Evolutionary conservation across 305 asterid species (phyloP), one percentile per base, ranked within the genome.

Genomic region (Fraxinus albicans): DNA sequence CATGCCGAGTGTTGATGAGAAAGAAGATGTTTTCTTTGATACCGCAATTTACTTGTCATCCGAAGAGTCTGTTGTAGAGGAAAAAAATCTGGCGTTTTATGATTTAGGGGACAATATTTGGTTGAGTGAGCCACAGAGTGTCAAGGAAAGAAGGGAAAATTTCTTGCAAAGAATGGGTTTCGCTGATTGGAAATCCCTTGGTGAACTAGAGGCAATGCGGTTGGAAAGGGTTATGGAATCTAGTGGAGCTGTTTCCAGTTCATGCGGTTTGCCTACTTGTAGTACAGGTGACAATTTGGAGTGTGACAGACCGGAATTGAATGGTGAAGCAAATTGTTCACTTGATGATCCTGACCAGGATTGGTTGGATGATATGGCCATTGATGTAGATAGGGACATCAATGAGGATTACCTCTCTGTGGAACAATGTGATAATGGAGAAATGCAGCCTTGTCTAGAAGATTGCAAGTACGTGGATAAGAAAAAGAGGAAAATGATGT

Each of bases 1-100:
- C 53, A 93, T 94, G 96, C 88, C 12, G 90, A 83, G 81, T 35
- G 60, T 78, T 82, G 84, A 82, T 80, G 91, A 83, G 82, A 88
- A 79, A 53, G 92, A 89, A 31, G 98, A 92, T 82, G 79, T 85
- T 60, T 95, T 92, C 93, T 92, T 91, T 84, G 97, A 92, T 85
- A 38, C 93, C 2, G 63, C 35, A 2, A 94, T 92, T 31, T 82
- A 81, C 31, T 84, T 90, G 70, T 42, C 87, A 78, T 86, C 83
- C 6, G 92, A 89, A 25, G 93, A 87, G 34, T 36, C 83, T 12
- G 69, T 75, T 81, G 84, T 15, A 42, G 73, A 8, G 42, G 27
- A 63, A 44, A 86, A 80, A 29, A 77, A 78, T 6, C 73, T 3
- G 78, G 86, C 33, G 36, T 31, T 23, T 47, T 31, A 25, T 19